Percentiles rank a stretch among this genome's conserved stretches.
These are phyloP conservation scores for Ustilago vetiveriae DNA, from an alignment of 1,284 basidiomycete genomes.

Conservation along the genomic window DNA sequence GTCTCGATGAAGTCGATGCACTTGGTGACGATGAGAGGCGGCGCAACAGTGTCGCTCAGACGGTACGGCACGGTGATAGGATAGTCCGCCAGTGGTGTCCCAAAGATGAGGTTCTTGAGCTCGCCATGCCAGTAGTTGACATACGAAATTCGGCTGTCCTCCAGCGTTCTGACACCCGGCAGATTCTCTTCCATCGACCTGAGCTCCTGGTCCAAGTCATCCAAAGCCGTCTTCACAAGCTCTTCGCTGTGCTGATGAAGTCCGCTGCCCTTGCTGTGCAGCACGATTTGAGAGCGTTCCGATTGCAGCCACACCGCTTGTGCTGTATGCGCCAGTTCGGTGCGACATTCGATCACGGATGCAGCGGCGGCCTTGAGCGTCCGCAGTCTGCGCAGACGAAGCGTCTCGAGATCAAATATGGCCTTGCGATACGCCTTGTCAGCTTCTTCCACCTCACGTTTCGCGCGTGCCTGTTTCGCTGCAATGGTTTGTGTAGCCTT, in stretches of 20 bases:
- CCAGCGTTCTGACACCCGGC: conserved; percentile 68
- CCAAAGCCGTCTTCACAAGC: conserved; percentile 77
- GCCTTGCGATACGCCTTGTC: conserved; percentile 92
- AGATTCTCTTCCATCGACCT: conserved; percentile 72
- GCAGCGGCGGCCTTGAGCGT: conserved; percentile 83
- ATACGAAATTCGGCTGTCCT: conserved; percentile 76
- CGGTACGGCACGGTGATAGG: conserved; percentile 72
- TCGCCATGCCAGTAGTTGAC: conserved; percentile 82
- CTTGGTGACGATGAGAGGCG: conserved; percentile 82
- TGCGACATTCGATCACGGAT: conserved; percentile 82
- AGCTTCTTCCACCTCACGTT: conserved; percentile 67
- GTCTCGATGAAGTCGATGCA: conserved; percentile 86
- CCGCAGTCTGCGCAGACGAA: conserved; percentile 79
- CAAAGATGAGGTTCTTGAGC: conserved; percentile 82
- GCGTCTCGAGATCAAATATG: conserved; percentile 91
- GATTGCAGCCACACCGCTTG: conserved; percentile 54
- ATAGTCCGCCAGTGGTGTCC: conserved; percentile 89
- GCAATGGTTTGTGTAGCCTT: conserved; percentile 53
- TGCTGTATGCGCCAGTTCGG: conserved; percentile 77
- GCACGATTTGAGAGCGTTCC: conserved; percentile 42
- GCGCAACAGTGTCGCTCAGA: conserved; percentile 46
- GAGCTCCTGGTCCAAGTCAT: conserved; percentile 73
- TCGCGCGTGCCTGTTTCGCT: conserved; percentile 55
- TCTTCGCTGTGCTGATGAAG: conserved; percentile 69
- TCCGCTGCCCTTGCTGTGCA: conserved; percentile 44